These are phyloP conservation scores for Fusarium sp. DNA, from an alignment of 2,329 filamentous ascomycete species.

Conservation along the genomic window DNA sequence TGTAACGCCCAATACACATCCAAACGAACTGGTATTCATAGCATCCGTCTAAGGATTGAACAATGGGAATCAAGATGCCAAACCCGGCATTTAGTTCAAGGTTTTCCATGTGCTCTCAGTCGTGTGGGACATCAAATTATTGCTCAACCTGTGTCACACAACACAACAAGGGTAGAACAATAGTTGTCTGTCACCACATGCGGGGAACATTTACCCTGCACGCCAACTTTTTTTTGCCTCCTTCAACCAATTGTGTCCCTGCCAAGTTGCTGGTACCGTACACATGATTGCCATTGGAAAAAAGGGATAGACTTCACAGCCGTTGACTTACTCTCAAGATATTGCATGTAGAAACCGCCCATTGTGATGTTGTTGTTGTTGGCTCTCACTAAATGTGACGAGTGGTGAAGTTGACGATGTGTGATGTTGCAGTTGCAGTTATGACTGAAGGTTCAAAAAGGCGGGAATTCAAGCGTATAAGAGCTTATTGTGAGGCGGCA, in stretches of 20 bases:
- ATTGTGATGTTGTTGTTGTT: constrained; percentile 54
- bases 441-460: constrained; percentile 26
- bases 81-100: not conserved
- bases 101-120: constrained; percentile 4
- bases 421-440: constrained; percentile 20
- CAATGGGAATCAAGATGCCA: not conserved
- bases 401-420: constrained; percentile 16
- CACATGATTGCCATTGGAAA: constrained; percentile 30
- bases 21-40: not conserved
- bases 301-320: constrained; percentile 20
- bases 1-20: not conserved
- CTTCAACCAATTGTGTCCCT: constrained; percentile 1
- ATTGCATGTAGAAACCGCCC: constrained; percentile 77
- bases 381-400: constrained; percentile 39
- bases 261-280: constrained; percentile 31
- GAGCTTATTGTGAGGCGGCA: constrained; percentile 26
- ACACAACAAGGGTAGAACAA: constrained; percentile 9
- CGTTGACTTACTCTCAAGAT: constrained; percentile 75
- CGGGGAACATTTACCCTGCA: constrained; percentile 25
- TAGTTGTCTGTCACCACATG: constrained; percentile 17
- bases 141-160: constrained; percentile 3
- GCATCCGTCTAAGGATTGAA: not conserved
- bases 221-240: not conserved
- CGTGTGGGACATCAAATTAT: not conserved
- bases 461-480: constrained; percentile 35